A percentile compares a stretch with the other conserved stretches of the same genome.
phyloP scores from a whole-genome alignment of 768 basidiomycete genomes.

The Psilocybe sp. region DNA sequence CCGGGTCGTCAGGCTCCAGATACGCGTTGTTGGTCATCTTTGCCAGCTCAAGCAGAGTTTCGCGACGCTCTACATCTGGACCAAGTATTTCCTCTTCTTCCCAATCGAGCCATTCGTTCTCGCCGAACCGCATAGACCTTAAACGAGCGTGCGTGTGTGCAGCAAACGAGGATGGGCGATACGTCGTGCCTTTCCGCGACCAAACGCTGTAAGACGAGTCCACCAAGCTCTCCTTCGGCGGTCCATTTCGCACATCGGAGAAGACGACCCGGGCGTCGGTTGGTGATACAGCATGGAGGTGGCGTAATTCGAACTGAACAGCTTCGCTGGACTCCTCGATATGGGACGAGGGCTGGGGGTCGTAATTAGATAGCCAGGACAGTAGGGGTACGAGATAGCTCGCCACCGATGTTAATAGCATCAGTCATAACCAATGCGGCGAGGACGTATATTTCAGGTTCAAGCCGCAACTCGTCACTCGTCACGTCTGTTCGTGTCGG shows the following conservation, averaged over 20 bases:
- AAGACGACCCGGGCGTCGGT: conserved; percentile 48
- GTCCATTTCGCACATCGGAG: conserved; percentile 35
- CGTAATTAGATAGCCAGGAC: conserved; percentile 21
- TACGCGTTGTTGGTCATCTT: conserved; percentile 98
- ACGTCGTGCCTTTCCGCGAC: conserved; percentile 35
- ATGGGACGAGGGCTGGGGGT: neutral
- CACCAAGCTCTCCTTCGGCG: neutral
- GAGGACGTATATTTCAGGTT: neutral
- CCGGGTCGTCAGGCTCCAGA: conserved; percentile 51
- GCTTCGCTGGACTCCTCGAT: too few species aligned
- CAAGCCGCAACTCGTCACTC: neutral
- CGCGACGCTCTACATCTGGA: conserved; percentile 76
- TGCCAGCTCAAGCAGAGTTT: conserved; percentile 77
- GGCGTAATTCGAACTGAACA: conserved; percentile 56
- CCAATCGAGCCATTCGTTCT: conserved; percentile 58
- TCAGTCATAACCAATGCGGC: conserved; percentile 35
- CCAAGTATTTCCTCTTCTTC: conserved; percentile 67
- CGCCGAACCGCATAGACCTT: conserved; percentile 42
- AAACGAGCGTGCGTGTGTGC: conserved; percentile 40
- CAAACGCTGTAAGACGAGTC: conserved; percentile 30
- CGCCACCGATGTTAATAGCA: conserved; percentile 47
- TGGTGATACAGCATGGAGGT: conserved; percentile 54
- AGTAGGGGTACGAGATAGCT: conserved; percentile 45
- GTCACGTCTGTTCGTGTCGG: neutral
- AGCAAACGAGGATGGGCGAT: conserved; percentile 46